Evolutionary conservation across 768 basidiomycete species (phyloP), one percentile per base, ranked within the genome.

Genomic region (Lactarius akahatsu): DNA sequence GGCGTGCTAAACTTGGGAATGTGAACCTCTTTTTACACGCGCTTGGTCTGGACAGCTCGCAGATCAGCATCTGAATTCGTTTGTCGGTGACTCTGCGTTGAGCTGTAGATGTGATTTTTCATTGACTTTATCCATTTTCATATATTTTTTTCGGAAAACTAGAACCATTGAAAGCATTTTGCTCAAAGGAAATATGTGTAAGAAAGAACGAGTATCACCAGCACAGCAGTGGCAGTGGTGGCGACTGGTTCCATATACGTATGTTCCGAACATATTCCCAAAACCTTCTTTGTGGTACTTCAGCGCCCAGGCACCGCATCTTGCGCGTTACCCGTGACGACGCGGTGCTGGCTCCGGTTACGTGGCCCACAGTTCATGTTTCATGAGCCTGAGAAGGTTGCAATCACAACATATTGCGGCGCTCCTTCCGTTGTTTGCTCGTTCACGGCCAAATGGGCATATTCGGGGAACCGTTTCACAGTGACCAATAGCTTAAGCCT

Each of bases 21-120:
- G 94, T 98, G 72, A 95, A 99, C 79, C 80, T 96, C 67, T 92
- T 94, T 76, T 78, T 94, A 74, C 88, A 91, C 74, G 91, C 92
- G 52, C 80, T 94, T 63, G 89, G 90, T 59, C 75, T 87, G 71
- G 86, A 86, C 72, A 84, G 83, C 70, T 90, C 89, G 73, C 89
- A 90, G 78, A 90, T 91, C 71, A 70, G 68, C 59, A 65, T 70
- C 59, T 70, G 58, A 62, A 67, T 63, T 56, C 60, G 66, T 63
- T 57, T 63, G 58, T 63, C 52, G 43, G 58, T 47, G 58, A 63
- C 43, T 54, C 57, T 60, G 66, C 66, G 62, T 26, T 45, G n/a
- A 56, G 55, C 45, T 45, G 66, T 67, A 67, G 66, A 67, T 59
- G 65, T 63, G 62, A 62, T 57, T 63, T 67, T 54, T 52, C 62